These are phyloP conservation scores for Sphagnum tenellum DNA, from an alignment of 225 moss, liverwort and hornwort species.

Conservation along the genomic window DNA sequence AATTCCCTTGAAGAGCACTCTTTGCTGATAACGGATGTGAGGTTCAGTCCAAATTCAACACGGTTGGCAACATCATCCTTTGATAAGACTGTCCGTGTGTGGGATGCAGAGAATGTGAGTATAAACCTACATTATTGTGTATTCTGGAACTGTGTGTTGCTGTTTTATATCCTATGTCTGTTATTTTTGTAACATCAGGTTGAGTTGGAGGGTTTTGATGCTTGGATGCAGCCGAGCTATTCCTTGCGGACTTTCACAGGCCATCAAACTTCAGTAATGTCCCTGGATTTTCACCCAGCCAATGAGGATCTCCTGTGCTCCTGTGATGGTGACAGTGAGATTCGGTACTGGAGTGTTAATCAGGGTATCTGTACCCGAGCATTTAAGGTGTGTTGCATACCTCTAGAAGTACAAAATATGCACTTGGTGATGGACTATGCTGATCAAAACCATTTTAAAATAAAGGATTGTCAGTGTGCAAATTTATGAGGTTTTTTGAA, in stretches of 20 bases:
- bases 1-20: slow-evolving; percentile 98
- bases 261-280: slow-evolving; percentile 89
- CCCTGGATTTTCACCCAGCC: slow-evolving; percentile 89
- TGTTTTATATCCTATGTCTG: too few relatives aligned
- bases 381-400: slow-evolving; percentile 62
- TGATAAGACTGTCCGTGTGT: slow-evolving; percentile 96
- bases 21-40: slow-evolving; percentile 86
- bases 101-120: slow-evolving; percentile 97
- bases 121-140: not conserved
- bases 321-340: slow-evolving; percentile 95
- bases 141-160: not conserved
- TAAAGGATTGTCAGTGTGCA: not conserved
- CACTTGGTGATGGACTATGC: not conserved
- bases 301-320: slow-evolving; percentile 95
- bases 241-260: slow-evolving; percentile 75
- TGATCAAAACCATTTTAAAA: not conserved
- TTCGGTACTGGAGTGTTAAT: slow-evolving; percentile 94
- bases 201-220: not conserved
- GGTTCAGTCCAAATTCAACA: slow-evolving; percentile 95
- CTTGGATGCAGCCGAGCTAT: slow-evolving; percentile 73
- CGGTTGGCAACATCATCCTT: slow-evolving; percentile 98
- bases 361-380: slow-evolving; percentile 81
- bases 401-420: too few relatives aligned
- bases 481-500: not conserved
- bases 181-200: not conserved